phyloP scores from a whole-genome alignment of 176 grass and related monocot species.

The Tuctoria greenei region DNA sequence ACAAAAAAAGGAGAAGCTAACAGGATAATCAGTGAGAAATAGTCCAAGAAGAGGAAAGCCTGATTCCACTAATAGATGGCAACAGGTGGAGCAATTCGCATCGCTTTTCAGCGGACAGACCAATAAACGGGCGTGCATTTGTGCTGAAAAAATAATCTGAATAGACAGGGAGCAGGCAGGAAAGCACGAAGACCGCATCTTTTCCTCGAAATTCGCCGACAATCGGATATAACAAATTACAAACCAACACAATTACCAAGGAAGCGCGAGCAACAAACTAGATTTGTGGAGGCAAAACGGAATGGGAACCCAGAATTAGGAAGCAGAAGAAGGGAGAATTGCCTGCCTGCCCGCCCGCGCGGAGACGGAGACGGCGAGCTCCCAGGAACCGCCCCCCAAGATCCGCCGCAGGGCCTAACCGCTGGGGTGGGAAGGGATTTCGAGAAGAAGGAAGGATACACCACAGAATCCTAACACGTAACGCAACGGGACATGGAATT shows the following conservation, averaged over 20 bases:
- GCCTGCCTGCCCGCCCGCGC: neutral
- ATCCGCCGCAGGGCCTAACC: neutral
- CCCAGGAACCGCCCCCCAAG: constrained; percentile 1
- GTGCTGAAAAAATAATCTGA: neutral
- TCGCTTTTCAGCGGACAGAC: neutral
- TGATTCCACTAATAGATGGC: neutral
- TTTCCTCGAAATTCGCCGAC: neutral
- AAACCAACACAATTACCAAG: neutral
- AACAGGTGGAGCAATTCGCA: neutral
- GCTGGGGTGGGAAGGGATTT: neutral
- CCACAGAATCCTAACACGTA: constrained; percentile 15
- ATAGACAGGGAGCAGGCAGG: neutral
- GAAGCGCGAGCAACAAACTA: neutral
- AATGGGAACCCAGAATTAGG: neutral
- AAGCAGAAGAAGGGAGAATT: neutral
- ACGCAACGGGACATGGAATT: neutral
- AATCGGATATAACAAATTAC: neutral
- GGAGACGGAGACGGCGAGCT: neutral
- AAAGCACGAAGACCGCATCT: constrained; percentile 2
- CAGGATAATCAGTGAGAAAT: neutral
- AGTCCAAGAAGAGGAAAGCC: neutral
- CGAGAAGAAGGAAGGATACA: constrained; percentile 1
- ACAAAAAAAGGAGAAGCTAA: neutral
- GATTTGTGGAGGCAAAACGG: neutral
- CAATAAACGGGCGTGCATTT: neutral